Evolutionary conservation across 805 yeast genomes (phyloP).

Genomic region (Metschnikowia colocasiae): DNA sequence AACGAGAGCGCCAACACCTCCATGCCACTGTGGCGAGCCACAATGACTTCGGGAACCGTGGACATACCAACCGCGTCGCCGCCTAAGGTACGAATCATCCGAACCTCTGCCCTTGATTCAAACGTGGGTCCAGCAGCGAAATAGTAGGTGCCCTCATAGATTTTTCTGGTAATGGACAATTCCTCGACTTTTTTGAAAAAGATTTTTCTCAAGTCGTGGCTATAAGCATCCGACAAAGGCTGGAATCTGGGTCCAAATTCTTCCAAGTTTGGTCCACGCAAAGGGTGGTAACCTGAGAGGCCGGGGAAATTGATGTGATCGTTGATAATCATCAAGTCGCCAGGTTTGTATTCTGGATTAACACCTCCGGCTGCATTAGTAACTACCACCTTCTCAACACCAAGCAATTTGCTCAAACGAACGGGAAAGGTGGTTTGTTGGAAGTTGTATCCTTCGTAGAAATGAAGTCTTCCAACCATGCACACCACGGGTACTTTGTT

Average conservation of each 20-base stretch:
- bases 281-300: conserved; percentile 79
- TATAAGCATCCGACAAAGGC: conserved; percentile 88
- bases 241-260: conserved; percentile 82
- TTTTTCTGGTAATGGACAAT: conserved; percentile 48
- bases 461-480: conserved; percentile 91
- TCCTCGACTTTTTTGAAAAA: conserved; percentile 52
- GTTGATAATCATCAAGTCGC: conserved; percentile 85
- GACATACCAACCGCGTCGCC: conserved; percentile 98
- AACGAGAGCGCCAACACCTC: conserved; percentile 79
- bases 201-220: conserved; percentile 60
- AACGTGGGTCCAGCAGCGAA: conserved; percentile 92
- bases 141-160: conserved; percentile 84
- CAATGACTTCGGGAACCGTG: conserved; percentile 92
- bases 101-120: conserved; percentile 89
- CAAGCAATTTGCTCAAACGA: conserved; percentile 65
- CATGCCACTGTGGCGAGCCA: conserved; percentile 86
- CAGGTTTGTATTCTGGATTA: conserved; percentile 62
- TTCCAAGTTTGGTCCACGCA: conserved; percentile 81
- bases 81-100: conserved; percentile 66
- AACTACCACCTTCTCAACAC: conserved; percentile 60
- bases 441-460: conserved; percentile 87
- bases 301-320: conserved; percentile 95
- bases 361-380: conserved; percentile 98
- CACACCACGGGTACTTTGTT: conserved; percentile 77
- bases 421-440: conserved; percentile 82